Base-by-base conservation (phyloP, 768 basidiomycete genomes). In the Termitomyces sp. region DNA sequence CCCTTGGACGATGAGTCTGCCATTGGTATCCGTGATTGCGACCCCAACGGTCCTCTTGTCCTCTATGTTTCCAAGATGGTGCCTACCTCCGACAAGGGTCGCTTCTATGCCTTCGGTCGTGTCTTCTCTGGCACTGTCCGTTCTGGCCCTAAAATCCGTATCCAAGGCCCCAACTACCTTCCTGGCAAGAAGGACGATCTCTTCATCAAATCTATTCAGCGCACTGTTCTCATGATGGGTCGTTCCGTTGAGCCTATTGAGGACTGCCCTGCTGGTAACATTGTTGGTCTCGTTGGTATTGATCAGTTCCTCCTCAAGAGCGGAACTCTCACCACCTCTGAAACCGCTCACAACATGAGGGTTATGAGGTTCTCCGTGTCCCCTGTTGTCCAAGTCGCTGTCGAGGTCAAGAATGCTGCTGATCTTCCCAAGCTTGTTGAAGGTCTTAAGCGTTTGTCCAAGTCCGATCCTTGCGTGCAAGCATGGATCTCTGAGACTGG, bases 361-460 rank as follows among this genome's bases (percentile, higher is more conserved):
- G 94, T 99, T 75, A 99, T 99, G 97, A 93, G 90, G 79, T 98
- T 98, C 85, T 98, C 95, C 73, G 97, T 99, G 56, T 98, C 97
- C 32, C 97, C 97, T 65, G 97, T 99, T 81, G 97, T 99, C 46
- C 97, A 87, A 72, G 94, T 98, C 69, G 93, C 97, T 63, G 97
- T 99, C 66, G 97, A 99, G 76, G 97, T 98, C 76, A 98, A 98
- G 88, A 99, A 98, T 74, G 94, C 97, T 58, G 85, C 92, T 59
- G 97, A 99, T 83, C 84, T 99, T 48, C 97, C 97, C 70, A 99
- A 99, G 79, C 90, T 99, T 63, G 97, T 98, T 61, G 97, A 99
- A 83, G 97, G 97, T 80, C 90, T 99, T 67, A 99, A 99, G 81
- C 94, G 96, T 81, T 84, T 99, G 57, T 96, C 97, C 67, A 99